Base-by-base conservation (phyloP, 108 stramenopile species). In the Skeletonema grethae region DNA sequence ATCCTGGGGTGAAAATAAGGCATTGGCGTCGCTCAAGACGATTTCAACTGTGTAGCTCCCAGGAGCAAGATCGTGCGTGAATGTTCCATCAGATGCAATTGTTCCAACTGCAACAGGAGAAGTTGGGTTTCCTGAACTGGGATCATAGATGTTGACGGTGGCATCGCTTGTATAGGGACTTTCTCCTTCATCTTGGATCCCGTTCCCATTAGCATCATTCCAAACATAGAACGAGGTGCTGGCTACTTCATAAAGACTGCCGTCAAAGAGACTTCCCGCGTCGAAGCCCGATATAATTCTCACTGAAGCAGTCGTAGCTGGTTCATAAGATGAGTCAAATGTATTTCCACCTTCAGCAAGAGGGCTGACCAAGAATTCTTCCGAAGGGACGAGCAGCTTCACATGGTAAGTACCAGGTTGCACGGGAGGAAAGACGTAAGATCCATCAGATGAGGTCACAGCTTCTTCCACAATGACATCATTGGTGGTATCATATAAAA, bases 381-480 rank as follows among this genome's bases (percentile, higher is more conserved):
- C 20, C 8, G 50, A 53, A n/a, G 50, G 50, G 7, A 20, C 15
- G 2, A 53, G 50, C 15, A 53, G 50, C 50, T 53, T 10, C 2
- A 22, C 50, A 16, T 22, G n/a, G 50, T 53, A 53, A 7, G 22
- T 24, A 2, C 50, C 50, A 53, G 50, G 50, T 13, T 45, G 48
- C 39, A 77, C 35, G 35, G 53, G 48, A 25, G 57, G 24, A 45
- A 77, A 53, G 10, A 16, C 12, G 30, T 77, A 77, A 7, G 63
- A 34, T 20, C 76, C 76, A 48, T 61, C 61, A 35, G 22, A 18
- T 50, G 65, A 69, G 11, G 65, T 65, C 18, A 59, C 29, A 61
- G 63, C 65, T 25, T 58, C 60, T 39, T 10, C 57, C 28, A 35
- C 34, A 24, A 28, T 38, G 2, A 69, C 20, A 8, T 56, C 57